These are phyloP conservation scores for Albatrellus sp. DNA, from an alignment of 1,284 basidiomycete genomes.

Conservation along the genomic window DNA sequence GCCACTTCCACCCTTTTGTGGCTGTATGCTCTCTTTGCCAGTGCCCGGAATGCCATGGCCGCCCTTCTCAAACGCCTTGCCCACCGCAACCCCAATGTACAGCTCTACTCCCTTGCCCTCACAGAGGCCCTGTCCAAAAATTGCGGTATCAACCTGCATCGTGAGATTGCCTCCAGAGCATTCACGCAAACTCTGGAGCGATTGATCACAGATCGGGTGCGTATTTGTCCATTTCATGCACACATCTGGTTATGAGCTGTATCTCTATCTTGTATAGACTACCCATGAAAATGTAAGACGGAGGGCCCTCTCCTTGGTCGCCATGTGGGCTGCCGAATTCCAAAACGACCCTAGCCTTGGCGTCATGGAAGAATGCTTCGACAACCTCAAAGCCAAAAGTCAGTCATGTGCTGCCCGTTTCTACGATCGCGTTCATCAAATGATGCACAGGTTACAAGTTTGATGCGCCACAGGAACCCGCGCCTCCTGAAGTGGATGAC, in stretches of 20 bases:
- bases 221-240: constrained; percentile 15
- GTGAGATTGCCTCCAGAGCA: constrained; percentile 81
- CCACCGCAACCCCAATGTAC: constrained; percentile 94
- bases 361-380: constrained; percentile 86
- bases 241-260: background rate
- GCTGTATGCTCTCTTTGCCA: constrained; percentile 20
- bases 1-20: constrained; percentile 3
- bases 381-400: constrained; percentile 77
- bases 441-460: constrained; percentile 55
- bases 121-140: constrained; percentile 89
- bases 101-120: constrained; percentile 85
- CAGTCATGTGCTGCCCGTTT: constrained; percentile 6
- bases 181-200: constrained; percentile 86
- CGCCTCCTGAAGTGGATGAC: constrained; percentile 63
- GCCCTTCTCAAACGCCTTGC: constrained; percentile 83
- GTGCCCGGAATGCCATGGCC: constrained; percentile 78
- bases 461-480: constrained; percentile 47
- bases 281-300: constrained; percentile 84
- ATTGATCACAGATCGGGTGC: constrained; percentile 78
- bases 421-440: background rate
- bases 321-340: constrained; percentile 81
- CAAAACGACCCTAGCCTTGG: constrained; percentile 73
- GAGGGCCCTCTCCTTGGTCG: constrained; percentile 64
- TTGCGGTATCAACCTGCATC: constrained; percentile 69
- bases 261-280: constrained; percentile 41